Base-by-base conservation (phyloP, 768 basidiomycete species). In the Arthromyces matolae region DNA sequence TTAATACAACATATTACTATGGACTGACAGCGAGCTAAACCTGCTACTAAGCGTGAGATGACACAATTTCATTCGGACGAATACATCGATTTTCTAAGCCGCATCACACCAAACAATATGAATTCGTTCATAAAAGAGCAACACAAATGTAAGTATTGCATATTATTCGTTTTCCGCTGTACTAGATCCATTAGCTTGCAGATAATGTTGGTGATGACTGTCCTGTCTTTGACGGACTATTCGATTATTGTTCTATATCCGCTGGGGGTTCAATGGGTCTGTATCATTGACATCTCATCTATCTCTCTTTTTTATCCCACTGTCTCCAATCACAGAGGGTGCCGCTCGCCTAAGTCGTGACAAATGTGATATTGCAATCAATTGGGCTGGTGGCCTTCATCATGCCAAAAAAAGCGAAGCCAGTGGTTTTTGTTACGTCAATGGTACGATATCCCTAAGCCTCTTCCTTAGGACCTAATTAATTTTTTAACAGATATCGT, bases 351-450 rank as follows among this genome's bases (percentile, higher is more conserved):
- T 98, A 14, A 95, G 92, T 58, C 76, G 94, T 50, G 93, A 97
- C 68, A 97, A 98, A 64, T 97, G 94, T 64, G 96, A 99, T 65
- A 98, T 98, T 57, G 96, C 96, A 3, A 83, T 99, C 46, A 99
- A 99, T 61, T 99, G 96, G 96, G 95, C 96, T 8, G 96, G 96
- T 12, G 96, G 96, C 13, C 73, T 99, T 36, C 96, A 99, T 65
- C 96, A 99, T 62, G 93, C 96, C 3, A 99, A 98, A 72, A 99
- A 98, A 74, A 92, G 93, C 35, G 96, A 99, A 70, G 96, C 96
- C 0, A 94, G 91, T 58, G 96, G 96, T 1, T 99, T 99, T 68
- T 99, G 96, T 70, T 99, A 98, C 64, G 91, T 98, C 35, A 98
- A 98, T 60, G 95, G 93, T 93, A 25, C 18, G 25, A 31, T 42